Percentiles rank a stretch among this genome's conserved stretches.
Evolutionary conservation across 148 eudicot genomes (phyloP).

Genomic region (Polygonum aviculare): DNA sequence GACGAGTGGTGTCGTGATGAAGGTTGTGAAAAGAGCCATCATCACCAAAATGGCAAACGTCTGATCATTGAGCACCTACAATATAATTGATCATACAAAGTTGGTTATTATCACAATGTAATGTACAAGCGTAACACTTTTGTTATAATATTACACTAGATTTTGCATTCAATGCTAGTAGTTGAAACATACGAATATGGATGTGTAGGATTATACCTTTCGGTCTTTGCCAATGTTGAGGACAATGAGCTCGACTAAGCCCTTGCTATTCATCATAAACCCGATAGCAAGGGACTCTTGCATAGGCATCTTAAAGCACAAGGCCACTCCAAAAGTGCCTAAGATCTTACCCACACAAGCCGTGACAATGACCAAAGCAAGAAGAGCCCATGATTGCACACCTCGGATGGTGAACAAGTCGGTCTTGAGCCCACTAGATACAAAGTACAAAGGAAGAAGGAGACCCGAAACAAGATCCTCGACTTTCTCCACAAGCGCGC

Average conservation of each 20-base stretch:
- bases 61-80: slow-evolving; percentile 71
- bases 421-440: slow-evolving; percentile 74
- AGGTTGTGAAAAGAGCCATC: slow-evolving; percentile 79
- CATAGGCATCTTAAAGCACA: slow-evolving; percentile 45
- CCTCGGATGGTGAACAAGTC: slow-evolving; percentile 69
- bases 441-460: slow-evolving; percentile 78
- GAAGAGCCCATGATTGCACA: slow-evolving; percentile 75
- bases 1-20: slow-evolving; percentile 69
- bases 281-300: slow-evolving; percentile 59
- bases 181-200: not conserved
- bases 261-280: slow-evolving; percentile 71
- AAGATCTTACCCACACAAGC: slow-evolving; percentile 71
- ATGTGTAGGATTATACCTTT: slow-evolving; percentile 32
- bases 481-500: slow-evolving; percentile 74
- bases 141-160: no score
- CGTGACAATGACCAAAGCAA: slow-evolving; percentile 56
- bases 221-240: slow-evolving; percentile 75
- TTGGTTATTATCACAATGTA: no score
- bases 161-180: not conserved
- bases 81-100: not conserved
- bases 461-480: slow-evolving; percentile 84
- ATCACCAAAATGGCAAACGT: slow-evolving; percentile 76
- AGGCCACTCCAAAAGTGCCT: slow-evolving; percentile 52
- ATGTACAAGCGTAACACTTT: no score
- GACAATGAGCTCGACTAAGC: slow-evolving; percentile 76